Evolutionary conservation across 495 filamentous ascomycete genomes (phyloP).

Genomic region (Cetradonia linearis): DNA sequence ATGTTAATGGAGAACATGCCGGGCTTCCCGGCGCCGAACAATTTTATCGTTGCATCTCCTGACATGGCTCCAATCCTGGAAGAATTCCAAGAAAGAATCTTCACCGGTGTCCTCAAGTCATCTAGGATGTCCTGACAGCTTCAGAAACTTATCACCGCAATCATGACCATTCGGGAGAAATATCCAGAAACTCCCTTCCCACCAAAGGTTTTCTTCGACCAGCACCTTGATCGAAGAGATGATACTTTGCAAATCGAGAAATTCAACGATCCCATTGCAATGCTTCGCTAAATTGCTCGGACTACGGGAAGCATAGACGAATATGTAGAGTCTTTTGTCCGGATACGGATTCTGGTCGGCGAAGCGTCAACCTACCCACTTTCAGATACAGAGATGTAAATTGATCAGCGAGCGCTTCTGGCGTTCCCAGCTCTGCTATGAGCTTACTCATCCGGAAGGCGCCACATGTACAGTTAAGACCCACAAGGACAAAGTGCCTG

Average conservation of each 20-base stretch:
- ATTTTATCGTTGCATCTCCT: neutral
- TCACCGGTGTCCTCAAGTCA: neutral
- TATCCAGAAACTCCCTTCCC: neutral
- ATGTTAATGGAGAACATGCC: neutral
- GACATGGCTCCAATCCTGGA: neutral
- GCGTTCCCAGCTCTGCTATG: slow-evolving; percentile 12
- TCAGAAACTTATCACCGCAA: neutral
- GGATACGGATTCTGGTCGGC: neutral
- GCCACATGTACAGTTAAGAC: neutral
- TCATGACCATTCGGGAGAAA: neutral
- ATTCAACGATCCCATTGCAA: neutral
- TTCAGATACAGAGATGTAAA: neutral
- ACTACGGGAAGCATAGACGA: neutral
- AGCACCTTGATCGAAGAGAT: neutral
- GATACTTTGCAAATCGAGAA: neutral
- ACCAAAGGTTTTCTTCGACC: neutral
- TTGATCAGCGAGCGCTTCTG: slow-evolving; percentile 7
- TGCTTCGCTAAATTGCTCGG: neutral
- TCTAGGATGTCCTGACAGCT: neutral
- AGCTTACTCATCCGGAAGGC: slow-evolving; percentile 5
- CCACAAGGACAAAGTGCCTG: neutral
- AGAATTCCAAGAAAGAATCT: neutral
- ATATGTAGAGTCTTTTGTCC: neutral
- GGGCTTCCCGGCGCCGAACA: neutral
- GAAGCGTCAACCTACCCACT: neutral